phyloP scores from a whole-genome alignment of 306 rosid genomes.

The Alnus rubra region DNA sequence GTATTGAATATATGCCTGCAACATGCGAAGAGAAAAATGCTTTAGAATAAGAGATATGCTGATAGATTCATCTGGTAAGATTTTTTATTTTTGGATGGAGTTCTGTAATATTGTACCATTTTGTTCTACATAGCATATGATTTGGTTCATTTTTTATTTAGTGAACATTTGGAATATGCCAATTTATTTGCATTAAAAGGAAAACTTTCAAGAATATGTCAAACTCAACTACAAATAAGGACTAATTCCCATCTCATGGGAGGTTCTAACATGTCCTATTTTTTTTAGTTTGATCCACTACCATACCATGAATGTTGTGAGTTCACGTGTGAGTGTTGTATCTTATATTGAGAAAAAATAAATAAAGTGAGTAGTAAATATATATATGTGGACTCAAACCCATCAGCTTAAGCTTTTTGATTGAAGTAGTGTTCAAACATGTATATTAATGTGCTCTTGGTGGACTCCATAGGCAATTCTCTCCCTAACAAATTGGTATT shows the following conservation, averaged over 20 bases:
- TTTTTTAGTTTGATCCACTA: too few relatives aligned
- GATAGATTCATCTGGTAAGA: neutral
- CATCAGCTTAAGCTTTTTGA: too few relatives aligned
- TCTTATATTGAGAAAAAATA: too few relatives aligned
- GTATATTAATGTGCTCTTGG: too few relatives aligned
- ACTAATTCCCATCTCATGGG: neutral
- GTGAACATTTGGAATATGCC: neutral
- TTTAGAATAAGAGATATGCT: neutral
- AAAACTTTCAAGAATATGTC: neutral
- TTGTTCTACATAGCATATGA: too few relatives aligned
- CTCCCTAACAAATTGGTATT: too few relatives aligned
- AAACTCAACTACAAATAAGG: neutral
- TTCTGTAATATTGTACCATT: neutral
- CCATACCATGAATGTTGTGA: too few relatives aligned
- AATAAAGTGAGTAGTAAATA: too few relatives aligned
- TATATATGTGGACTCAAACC: too few relatives aligned
- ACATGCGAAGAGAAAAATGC: slow-evolving; percentile 14
- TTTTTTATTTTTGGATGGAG: neutral
- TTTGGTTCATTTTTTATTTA: neutral
- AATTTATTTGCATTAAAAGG: neutral
- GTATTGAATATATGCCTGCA: slow-evolving; percentile 29
- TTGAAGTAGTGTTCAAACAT: too few relatives aligned
- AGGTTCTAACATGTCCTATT: neutral
- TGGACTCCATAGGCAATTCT: too few relatives aligned
- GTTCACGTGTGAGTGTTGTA: too few relatives aligned